Percentiles rank a stretch among this genome's conserved stretches.
Conservation (phyloP, 345 rosid species). For the Toxicodendron radicans region DNA sequence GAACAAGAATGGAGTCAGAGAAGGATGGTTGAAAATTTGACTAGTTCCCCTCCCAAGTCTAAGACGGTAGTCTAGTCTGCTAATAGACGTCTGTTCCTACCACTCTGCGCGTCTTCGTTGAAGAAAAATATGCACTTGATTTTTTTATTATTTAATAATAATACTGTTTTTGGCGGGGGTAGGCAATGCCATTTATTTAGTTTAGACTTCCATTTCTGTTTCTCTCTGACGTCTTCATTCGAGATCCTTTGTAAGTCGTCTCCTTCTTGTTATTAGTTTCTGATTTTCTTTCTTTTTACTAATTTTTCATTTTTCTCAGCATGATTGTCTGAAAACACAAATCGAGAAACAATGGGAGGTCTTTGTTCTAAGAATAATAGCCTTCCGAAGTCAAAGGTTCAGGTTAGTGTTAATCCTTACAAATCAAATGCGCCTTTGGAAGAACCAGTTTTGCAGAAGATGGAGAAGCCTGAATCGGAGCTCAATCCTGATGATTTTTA, state of each 20-base stretch:
- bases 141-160: too few relatives aligned
- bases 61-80: not conserved
- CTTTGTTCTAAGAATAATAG: constrained; percentile 44
- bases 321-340: not conserved
- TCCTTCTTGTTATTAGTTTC: not conserved
- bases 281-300: too few relatives aligned
- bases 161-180: not conserved
- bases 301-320: too few relatives aligned
- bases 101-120: not conserved
- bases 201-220: too few relatives aligned
- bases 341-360: constrained; percentile 41
- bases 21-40: not conserved
- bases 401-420: constrained; percentile 40
- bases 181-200: too few relatives aligned
- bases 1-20: not conserved
- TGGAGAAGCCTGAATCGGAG: constrained; percentile 16
- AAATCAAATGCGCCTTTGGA: constrained; percentile 35
- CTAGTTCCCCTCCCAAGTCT: not conserved
- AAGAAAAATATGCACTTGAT: not conserved
- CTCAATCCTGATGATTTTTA: constrained; percentile 43
- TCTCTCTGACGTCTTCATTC: too few relatives aligned
- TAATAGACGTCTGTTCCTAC: not conserved
- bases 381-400: constrained; percentile 29
- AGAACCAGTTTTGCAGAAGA: constrained; percentile 31
- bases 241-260: too few relatives aligned